Evolutionary conservation across 2,329 filamentous ascomycete species (phyloP), one percentile per base, ranked within the genome.

Genomic region (Talaromyces piceae): DNA sequence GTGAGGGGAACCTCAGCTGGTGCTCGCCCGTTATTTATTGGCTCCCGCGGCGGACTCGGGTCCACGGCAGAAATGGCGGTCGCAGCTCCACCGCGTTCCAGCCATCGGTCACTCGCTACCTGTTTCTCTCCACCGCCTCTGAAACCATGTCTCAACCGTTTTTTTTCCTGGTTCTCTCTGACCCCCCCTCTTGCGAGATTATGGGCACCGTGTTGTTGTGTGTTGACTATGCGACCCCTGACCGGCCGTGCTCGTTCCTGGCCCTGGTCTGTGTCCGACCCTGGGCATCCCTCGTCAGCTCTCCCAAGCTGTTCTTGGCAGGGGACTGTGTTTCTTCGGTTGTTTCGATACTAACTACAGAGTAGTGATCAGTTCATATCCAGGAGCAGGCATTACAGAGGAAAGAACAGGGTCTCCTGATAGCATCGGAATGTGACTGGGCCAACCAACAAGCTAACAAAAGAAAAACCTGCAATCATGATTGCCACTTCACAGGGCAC

Each of bases 91-190:
- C 41, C 43, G 25, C 26, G 49, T 23, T 43, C 48, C 49, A 47
- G 45, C 12, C 50, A 31, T 41, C 44, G 49, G 18, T 43, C 20
- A 33, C 22, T 26, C 43, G 25, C 49, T 46, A 43, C 41, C 49
- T 39, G 43, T 30, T 23, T 5, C 20, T 28, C 37, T 48, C 50
- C 50, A 52, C 50, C 30, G 16, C 26, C 39, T 9, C 51, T 52
- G 51, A 52, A 45, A 52, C 51, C 46, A 53, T 53, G 51, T 53
- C 51, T 53, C 51, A 52, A 44, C 41, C 31, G 18, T 18, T 16
- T 4, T 28, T 28, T n/a, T n/a, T n/a, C n/a, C n/a, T n/a, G n/a
- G n/a, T n/a, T n/a, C n/a, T n/a, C n/a, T n/a, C n/a, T n/a, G n/a
- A n/a, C n/a, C n/a, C n/a, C n/a, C n/a, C n/a, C n/a, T n/a, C n/a